Conservation (phyloP, 2,329 filamentous ascomycete genomes). For the Rhytidhysteron rufulum region DNA sequence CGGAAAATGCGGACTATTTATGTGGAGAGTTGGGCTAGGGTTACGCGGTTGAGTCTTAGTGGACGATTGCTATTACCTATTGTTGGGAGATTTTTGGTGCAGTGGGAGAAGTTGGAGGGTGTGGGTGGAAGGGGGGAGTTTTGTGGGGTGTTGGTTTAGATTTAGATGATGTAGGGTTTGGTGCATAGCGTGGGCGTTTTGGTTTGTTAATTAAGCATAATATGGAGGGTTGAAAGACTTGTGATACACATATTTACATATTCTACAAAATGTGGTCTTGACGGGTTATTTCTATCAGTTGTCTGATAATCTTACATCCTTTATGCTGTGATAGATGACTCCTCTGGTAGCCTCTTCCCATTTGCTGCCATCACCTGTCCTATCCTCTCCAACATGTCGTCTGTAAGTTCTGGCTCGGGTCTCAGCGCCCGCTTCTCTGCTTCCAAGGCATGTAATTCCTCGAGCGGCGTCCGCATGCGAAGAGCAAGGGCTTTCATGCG, state of each 20-base stretch:
- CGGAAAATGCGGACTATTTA: constrained; percentile 72
- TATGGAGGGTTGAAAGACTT: neutral
- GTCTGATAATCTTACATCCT: neutral
- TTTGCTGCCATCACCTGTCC: constrained; percentile 38
- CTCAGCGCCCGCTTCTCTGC: constrained; percentile 35
- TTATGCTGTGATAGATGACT: constrained; percentile 3
- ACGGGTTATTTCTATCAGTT: no score
- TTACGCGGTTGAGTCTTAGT: constrained; percentile 77
- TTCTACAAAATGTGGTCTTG: constrained; percentile 5
- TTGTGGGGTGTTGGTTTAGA: constrained; percentile 38
- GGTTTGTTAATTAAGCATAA: neutral
- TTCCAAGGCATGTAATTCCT: constrained; percentile 38
- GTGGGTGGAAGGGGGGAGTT: constrained; percentile 41
- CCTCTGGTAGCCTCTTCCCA: constrained; percentile 1
- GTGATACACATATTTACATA: constrained; percentile 5
- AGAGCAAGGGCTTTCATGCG: constrained; percentile 38
- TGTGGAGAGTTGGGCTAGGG: constrained; percentile 88
- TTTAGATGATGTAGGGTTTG: neutral
- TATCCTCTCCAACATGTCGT: constrained; percentile 39
- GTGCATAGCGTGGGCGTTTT: constrained; percentile 1
- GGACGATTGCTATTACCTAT: constrained; percentile 70
- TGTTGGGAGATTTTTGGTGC: constrained; percentile 76
- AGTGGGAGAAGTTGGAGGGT: constrained; percentile 65
- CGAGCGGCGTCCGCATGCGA: constrained; percentile 45
- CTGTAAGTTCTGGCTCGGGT: constrained; percentile 22